Conservation (phyloP, 2,329 filamentous ascomycete species). For the Colletotrichum chlorophyti region DNA sequence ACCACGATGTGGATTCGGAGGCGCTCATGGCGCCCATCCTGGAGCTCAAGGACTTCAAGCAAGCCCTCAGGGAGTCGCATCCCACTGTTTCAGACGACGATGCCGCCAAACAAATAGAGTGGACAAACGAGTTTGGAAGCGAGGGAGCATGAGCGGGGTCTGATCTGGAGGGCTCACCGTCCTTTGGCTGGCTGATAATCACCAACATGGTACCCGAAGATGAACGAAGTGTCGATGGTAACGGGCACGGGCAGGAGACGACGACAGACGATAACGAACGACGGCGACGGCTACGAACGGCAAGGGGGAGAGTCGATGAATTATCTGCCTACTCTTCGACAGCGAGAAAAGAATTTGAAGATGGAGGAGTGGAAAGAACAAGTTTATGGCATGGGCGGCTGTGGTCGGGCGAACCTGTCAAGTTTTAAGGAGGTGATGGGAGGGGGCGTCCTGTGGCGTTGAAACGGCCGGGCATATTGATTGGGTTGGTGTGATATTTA, state of each 20-base stretch:
- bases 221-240: no score
- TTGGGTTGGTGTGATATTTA: conserved; percentile 19
- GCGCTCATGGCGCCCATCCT: conserved; percentile 86
- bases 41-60: conserved; percentile 89
- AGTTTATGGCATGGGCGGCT: not conserved
- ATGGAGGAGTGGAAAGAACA: conserved; percentile 6
- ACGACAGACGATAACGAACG: not conserved
- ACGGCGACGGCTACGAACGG: no score
- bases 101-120: conserved; percentile 82
- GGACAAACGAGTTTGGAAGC: conserved; percentile 96
- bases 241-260: not conserved
- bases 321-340: no score
- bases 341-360: no score
- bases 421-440: not conserved
- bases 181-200: no score
- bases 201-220: no score
- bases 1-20: conserved; percentile 86
- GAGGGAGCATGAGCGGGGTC: conserved; percentile 66
- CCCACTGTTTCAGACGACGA: conserved; percentile 92
- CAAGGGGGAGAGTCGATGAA: no score
- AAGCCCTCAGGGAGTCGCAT: conserved; percentile 85
- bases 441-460: conserved; percentile 27
- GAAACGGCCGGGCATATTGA: conserved; percentile 16
- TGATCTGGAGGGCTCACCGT: no score
- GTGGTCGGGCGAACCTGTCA: not conserved